These are phyloP conservation scores for Sparassis latifolia DNA, from an alignment of 1,284 basidiomycete genomes.

Conservation along the genomic window DNA sequence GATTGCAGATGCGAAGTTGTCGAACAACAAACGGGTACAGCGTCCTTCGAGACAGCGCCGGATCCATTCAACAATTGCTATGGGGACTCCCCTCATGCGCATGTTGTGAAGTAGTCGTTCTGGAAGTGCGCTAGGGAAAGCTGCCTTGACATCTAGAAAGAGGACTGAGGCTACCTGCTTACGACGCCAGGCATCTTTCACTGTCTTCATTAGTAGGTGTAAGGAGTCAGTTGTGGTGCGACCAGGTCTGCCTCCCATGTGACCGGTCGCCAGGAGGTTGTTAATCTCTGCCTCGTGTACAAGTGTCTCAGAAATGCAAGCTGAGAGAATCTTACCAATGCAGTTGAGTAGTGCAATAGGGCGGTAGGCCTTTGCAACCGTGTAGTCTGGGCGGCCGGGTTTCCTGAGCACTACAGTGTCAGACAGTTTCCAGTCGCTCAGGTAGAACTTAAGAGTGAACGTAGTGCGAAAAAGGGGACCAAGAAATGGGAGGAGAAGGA, in stretches of 20 bases:
- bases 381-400: slow-evolving; percentile 30
- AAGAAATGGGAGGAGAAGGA: slow-evolving; percentile 21
- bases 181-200: too few relatives aligned
- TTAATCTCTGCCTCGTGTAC: slow-evolving; percentile 17
- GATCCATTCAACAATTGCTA: slow-evolving; percentile 19
- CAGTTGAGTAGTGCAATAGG: slow-evolving; percentile 30
- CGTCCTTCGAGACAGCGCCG: slow-evolving; percentile 14
- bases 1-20: slow-evolving; percentile 21
- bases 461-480: slow-evolving; percentile 24
- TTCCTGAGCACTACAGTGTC: slow-evolving; percentile 33
- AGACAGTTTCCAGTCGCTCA: slow-evolving; percentile 24
- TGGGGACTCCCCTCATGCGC: slow-evolving; percentile 23
- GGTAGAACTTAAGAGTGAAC: slow-evolving; percentile 23
- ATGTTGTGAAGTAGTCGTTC: too few relatives aligned
- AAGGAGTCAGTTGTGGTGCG: slow-evolving; percentile 32
- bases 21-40: too few relatives aligned
- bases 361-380: slow-evolving; percentile 35
- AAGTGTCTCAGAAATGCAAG: slow-evolving; percentile 19
- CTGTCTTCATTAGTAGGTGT: slow-evolving; percentile 26
- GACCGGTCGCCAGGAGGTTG: slow-evolving; percentile 26
- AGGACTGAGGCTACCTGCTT: slow-evolving; percentile 22
- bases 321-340: slow-evolving; percentile 28
- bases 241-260: too few relatives aligned
- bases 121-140: slow-evolving; percentile 29
- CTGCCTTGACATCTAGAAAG: too few relatives aligned